phyloP scores from a whole-genome alignment of 2,329 filamentous ascomycete species.

The Alternaria sp. region DNA sequence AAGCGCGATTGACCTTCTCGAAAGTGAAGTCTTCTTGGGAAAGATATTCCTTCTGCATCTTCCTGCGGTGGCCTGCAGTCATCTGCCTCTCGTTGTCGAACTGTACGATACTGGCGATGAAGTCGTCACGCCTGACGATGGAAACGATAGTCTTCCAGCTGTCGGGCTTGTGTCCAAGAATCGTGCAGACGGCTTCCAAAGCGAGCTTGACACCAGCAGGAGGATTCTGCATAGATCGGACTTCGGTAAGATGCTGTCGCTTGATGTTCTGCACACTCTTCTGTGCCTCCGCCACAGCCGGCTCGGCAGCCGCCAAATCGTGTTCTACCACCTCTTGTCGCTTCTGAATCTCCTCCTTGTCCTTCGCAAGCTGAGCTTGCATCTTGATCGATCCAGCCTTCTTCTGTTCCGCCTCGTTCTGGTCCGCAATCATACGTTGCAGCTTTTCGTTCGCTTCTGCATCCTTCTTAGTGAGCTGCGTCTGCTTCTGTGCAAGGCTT shows the following conservation, averaged over 20 bases:
- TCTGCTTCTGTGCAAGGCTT: conserved; percentile 93
- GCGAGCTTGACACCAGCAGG: conserved; percentile 89
- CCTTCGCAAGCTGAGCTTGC: conserved; percentile 83
- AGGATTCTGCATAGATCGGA: conserved; percentile 94
- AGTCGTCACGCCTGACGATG: conserved; percentile 90
- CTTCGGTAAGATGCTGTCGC: conserved; percentile 94
- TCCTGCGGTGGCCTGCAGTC: conserved; percentile 79
- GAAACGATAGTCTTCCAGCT: conserved; percentile 92
- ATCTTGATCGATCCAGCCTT: conserved; percentile 89
- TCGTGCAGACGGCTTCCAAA: conserved; percentile 92
- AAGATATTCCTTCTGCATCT: conserved; percentile 92
- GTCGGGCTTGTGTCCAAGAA: conserved; percentile 86
- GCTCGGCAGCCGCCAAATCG: conserved; percentile 89
- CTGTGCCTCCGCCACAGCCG: conserved; percentile 89
- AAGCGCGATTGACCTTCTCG: conserved; percentile 93
- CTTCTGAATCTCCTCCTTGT: conserved; percentile 84
- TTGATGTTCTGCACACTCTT: conserved; percentile 99
- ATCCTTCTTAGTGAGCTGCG: conserved; percentile 90
- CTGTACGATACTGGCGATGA: conserved; percentile 96
- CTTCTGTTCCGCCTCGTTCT: conserved; percentile 90
- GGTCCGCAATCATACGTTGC: conserved; percentile 95
- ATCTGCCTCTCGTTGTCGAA: conserved; percentile 96
- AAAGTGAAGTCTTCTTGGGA: conserved; percentile 95
- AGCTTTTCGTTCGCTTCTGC: conserved; percentile 96
- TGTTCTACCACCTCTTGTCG: conserved; percentile 83